Evolutionary conservation across 2,329 filamentous ascomycete species (phyloP).

Genomic region (Botrytis medusae): DNA sequence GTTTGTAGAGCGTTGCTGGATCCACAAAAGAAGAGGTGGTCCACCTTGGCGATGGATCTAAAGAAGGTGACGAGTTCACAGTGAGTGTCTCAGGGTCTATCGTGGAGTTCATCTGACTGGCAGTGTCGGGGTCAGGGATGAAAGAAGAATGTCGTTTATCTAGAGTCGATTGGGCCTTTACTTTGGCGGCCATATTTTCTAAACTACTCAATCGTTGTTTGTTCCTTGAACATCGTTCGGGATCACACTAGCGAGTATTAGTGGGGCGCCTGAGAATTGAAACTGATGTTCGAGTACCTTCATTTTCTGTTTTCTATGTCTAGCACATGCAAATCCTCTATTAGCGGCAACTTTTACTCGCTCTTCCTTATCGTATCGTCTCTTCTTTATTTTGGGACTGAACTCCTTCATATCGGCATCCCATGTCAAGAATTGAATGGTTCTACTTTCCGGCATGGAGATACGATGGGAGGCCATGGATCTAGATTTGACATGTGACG

Average conservation of each 20-base stretch:
- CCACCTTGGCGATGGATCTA: slow-evolving; percentile 3
- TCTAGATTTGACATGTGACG: slow-evolving; percentile 12
- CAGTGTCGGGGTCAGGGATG: slow-evolving; percentile 11
- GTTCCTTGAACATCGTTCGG: slow-evolving; percentile 21
- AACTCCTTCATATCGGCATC: slow-evolving; percentile 25
- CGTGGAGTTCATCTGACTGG: slow-evolving; percentile 1
- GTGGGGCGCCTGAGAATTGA: background rate
- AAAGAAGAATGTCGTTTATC: slow-evolving; percentile 18
- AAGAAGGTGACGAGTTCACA: background rate
- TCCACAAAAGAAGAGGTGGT: slow-evolving; percentile 18
- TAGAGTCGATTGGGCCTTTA: background rate
- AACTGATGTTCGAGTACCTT: slow-evolving; percentile 23
- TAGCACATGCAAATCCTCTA: slow-evolving; percentile 28
- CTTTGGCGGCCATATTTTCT: slow-evolving; percentile 14
- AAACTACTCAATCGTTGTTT: slow-evolving; percentile 20
- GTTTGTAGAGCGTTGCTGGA: slow-evolving; percentile 17
- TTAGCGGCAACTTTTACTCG: slow-evolving; percentile 27
- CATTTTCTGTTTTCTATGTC: slow-evolving; percentile 27
- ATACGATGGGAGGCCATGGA: slow-evolving; percentile 8
- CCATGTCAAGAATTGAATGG: slow-evolving; percentile 22
- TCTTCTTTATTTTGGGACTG: slow-evolving; percentile 23
- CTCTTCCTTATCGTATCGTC: slow-evolving; percentile 27
- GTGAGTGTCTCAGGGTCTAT: slow-evolving; percentile 9
- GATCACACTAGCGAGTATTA: slow-evolving; percentile 21
- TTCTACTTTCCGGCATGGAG: slow-evolving; percentile 17